Percentiles rank a stretch among this genome's conserved stretches.
phyloP scores from a whole-genome alignment of 2,329 filamentous ascomycete species.

The Thielaviopsis musarum region DNA sequence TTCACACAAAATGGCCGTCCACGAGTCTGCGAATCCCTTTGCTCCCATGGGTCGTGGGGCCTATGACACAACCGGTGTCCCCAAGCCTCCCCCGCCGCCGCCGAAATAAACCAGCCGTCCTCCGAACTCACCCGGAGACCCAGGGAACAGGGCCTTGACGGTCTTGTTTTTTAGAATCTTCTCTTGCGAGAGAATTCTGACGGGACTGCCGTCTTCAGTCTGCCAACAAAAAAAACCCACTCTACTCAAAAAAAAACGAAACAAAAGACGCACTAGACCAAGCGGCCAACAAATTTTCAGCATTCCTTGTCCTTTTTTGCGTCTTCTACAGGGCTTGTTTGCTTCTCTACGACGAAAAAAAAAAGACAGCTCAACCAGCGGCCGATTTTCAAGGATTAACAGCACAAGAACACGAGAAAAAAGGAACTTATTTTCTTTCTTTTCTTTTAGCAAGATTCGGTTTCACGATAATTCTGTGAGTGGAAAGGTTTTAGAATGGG shows the following conservation, averaged over 20 bases:
- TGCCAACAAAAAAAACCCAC: neutral
- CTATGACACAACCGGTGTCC: conserved; percentile 34
- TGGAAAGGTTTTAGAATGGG: too few species aligned
- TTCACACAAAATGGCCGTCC: conserved; percentile 22
- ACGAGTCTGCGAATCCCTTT: conserved; percentile 18
- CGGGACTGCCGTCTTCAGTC: neutral
- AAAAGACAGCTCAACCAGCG: conserved; percentile 15
- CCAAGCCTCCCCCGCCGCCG: conserved; percentile 29
- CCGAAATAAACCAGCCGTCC: conserved; percentile 9
- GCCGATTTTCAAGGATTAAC: neutral
- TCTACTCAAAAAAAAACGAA: neutral
- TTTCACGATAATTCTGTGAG: neutral
- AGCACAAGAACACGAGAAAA: neutral
- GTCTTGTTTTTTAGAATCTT: neutral
- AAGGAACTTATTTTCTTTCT: conserved; percentile 2
- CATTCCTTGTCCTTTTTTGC: conserved; percentile 4
- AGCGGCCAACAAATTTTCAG: neutral
- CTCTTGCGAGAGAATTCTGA: neutral
- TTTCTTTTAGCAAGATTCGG: conserved; percentile 4
- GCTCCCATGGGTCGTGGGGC: conserved; percentile 34
- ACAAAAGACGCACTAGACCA: neutral
- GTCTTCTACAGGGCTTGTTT: neutral
- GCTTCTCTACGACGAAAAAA: conserved; percentile 17
- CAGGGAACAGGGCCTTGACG: neutral
- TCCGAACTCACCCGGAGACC: neutral